Conservation (phyloP, 306 rosid species). For the Canavalia gladiata region DNA sequence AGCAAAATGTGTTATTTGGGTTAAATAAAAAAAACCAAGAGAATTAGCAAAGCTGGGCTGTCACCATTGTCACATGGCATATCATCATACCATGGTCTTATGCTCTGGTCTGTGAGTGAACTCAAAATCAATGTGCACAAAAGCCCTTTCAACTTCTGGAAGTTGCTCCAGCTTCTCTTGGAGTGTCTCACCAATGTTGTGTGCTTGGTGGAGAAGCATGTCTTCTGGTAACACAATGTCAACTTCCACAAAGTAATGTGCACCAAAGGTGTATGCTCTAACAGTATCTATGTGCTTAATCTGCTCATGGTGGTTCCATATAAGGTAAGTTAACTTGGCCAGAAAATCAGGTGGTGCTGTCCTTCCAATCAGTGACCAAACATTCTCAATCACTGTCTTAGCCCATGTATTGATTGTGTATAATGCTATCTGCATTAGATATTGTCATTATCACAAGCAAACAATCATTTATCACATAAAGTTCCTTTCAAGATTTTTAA, state of each 20-base stretch:
- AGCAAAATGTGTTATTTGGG: constrained; percentile 1
- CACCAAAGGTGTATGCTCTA: constrained; percentile 85
- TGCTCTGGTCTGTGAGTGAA: constrained; percentile 84
- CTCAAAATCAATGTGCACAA: constrained; percentile 86
- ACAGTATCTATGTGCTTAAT: constrained; percentile 86
- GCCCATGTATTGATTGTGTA: constrained; percentile 86
- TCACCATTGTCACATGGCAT: not conserved
- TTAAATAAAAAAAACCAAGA: not conserved
- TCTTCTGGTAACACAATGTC: constrained; percentile 80
- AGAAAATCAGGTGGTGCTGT: constrained; percentile 85
- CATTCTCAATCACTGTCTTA: constrained; percentile 81
- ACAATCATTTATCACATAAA: not conserved
- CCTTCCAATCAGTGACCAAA: constrained; percentile 72
- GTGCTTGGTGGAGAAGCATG: constrained; percentile 73
- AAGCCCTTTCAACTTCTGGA: constrained; percentile 87
- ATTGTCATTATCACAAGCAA: constrained; percentile 23
- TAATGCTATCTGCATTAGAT: constrained; percentile 72
- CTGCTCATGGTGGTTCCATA: constrained; percentile 86
- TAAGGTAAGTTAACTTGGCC: constrained; percentile 72
- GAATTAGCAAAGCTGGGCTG: not conserved
- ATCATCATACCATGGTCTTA: constrained; percentile 63
- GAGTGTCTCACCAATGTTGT: constrained; percentile 82
- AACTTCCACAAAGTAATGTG: constrained; percentile 82
- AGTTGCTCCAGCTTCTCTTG: constrained; percentile 82
- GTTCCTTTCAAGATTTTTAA: not conserved